Evolutionary conservation across 306 rosid species (phyloP), one percentile per base, ranked within the genome.

Genomic region (Quercus parvula): DNA sequence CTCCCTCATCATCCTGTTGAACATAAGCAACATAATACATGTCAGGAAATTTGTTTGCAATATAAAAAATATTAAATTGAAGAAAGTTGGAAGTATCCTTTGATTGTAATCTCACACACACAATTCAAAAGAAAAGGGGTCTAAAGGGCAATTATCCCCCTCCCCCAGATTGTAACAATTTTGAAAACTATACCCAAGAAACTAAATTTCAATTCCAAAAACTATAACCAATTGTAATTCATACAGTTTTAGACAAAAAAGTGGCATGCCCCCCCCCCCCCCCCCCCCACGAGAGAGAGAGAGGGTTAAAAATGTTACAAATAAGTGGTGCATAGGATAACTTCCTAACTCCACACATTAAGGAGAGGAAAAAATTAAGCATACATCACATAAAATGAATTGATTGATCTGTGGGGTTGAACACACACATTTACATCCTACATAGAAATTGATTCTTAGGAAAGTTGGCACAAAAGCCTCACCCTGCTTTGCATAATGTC

Each of bases 1-100:
- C 99, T 25, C 17, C 77, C 6, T 96, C 98, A 22, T 95, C 99
- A 71, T 96, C 99, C 99, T 96, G 91, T 86, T 72, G 33, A 79
- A 68, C 73, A 69, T 56, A 84, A 84, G 31, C 71, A 83, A 70
- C 68, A 20, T 52, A 79, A 74, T 18, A 56, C 46, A 77, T 73
- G 61, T 35, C 75, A 81, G 80, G 64, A 62, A 66, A 71, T 2
- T 59, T 46, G n/a, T 51, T 27, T 75, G 25, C 27, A 57, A 76
- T 55, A 27, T 54, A 77, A 4, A 10, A 38, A 75, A 46, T 71
- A 41, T 41, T 41, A 41, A 41, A 41, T 41, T 41, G 46, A 41
- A 41, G 46, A 41, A 8, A 41, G 24, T n/a, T 57, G 54, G 22
- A 77, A 25, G 63, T 56, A 22, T 61, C 85, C 46, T 44, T 44